Percentiles rank a stretch among this genome's conserved stretches.
Conservation (phyloP, 768 basidiomycete genomes). For the Termitomyces bulborhizus region DNA sequence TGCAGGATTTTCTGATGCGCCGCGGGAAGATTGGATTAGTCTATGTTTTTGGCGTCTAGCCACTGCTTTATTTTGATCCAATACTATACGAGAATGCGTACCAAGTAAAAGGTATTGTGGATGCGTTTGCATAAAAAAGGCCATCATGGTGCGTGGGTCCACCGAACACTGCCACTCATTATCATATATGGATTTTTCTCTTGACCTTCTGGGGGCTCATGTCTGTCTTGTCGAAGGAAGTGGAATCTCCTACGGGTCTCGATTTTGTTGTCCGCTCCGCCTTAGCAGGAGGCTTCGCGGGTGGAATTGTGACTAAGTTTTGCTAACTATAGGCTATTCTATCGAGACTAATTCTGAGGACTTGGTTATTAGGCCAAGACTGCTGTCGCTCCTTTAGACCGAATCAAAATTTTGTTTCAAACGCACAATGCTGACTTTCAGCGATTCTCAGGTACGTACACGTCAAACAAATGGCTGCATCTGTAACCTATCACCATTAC, state of each 20-base stretch:
- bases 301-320: not conserved
- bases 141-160: not conserved
- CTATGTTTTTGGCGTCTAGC: no score
- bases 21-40: no score
- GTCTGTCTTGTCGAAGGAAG: not conserved
- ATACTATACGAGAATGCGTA: no score
- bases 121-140: not conserved
- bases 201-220: not conserved
- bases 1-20: no score
- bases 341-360: not conserved
- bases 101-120: not conserved
- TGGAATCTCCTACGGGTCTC: not conserved
- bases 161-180: not conserved
- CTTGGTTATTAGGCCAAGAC: not conserved
- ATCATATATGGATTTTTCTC: not conserved
- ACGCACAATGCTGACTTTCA: slow-evolving; percentile 1
- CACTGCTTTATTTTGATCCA: no score
- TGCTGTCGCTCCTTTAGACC: slow-evolving; percentile 5
- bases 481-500: not conserved
- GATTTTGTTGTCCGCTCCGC: not conserved
- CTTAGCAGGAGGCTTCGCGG: slow-evolving; percentile 1
- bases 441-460: slow-evolving; percentile 1
- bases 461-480: not conserved
- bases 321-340: not conserved
- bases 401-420: slow-evolving; percentile 4